phyloP scores from a whole-genome alignment of 1,284 basidiomycete genomes.

The Cystobasidium pallidum region DNA sequence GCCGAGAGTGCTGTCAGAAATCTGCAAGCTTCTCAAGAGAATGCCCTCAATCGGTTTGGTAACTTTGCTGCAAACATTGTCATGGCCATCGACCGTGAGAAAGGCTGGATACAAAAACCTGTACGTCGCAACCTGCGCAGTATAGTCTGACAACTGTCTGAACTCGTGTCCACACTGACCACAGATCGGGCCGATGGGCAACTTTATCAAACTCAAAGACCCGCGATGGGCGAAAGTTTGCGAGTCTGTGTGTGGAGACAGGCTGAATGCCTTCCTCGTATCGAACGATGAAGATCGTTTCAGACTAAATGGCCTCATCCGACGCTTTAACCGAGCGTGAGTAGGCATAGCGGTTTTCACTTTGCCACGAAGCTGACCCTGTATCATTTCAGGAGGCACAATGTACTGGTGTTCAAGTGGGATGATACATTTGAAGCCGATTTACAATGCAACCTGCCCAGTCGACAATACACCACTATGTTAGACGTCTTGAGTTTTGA shows the following conservation, averaged over 20 bases:
- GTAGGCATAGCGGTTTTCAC: neutral
- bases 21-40: conserved; percentile 3
- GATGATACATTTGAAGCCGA: conserved; percentile 21
- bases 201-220: conserved; percentile 76
- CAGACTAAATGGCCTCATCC: conserved; percentile 67
- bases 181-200: conserved; percentile 83
- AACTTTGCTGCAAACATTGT: conserved; percentile 6
- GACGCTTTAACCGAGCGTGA: conserved; percentile 21
- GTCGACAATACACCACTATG: conserved; percentile 20
- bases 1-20: conserved; percentile 11
- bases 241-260: conserved; percentile 66
- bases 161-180: too few species aligned
- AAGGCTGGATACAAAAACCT: conserved; percentile 31
- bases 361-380: neutral
- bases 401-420: neutral
- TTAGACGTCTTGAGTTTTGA: conserved; percentile 28
- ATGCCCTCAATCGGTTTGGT: conserved; percentile 35
- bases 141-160: too few species aligned
- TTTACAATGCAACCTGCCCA: neutral
- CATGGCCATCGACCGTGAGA: conserved; percentile 25
- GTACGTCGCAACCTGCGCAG: neutral
- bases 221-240: conserved; percentile 70
- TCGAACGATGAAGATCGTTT: conserved; percentile 71
- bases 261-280: conserved; percentile 76
- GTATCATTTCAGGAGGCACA: conserved; percentile 9